Base-by-base conservation (phyloP, 192 early-diverging fungal species). In the Coemansia sp. region DNA sequence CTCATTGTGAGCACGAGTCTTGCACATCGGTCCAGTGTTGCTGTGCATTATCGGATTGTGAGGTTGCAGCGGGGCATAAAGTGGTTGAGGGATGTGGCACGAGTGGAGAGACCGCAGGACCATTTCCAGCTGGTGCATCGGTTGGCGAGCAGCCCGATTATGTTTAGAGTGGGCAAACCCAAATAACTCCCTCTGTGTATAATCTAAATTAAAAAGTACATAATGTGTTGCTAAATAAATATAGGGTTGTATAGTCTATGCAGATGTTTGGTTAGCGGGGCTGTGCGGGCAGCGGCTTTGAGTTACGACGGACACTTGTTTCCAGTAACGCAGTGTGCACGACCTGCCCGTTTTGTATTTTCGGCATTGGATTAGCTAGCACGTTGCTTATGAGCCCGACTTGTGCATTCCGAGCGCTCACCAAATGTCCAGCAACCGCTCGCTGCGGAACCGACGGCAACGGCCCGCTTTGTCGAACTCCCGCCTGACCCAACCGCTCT, bases 351-450 rank as follows among this genome's bases (percentile, higher is more conserved):
- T 45, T 45, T 45, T n/a, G 14, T n/a, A n/a, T 16, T n/a, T 16
- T 45, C 41, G 14, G 12, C 41, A n/a, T n/a, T 10, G 41, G 41
- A 2, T n/a, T n/a, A 8, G 41, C 27, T 27, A 54, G 18, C 26
- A 54, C 53, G 29, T 54, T 24, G 26, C 24, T 54, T 6, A 54
- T 19, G 1, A 29, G 24, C 26, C 51, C 23, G 18, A 24, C 53
- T 2, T 54, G 16, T 4, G 53, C 19, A 13, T 41, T 71, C 11
- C 68, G 20, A 1, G 74, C 74, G 43, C 74, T 76, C 11, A 58
- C 71, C 43, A 68, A 76, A 48, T 76, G 74, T 0, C 74, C 74
- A n/a, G 74, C 74, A 20, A 69, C 62, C 3, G 73, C 74, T 22
- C 74, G 52, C 19, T 76, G 68, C 16, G 24, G 53, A 24, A 23